phyloP scores from a whole-genome alignment of 179 eudicot species.

The Camellia oleifera region DNA sequence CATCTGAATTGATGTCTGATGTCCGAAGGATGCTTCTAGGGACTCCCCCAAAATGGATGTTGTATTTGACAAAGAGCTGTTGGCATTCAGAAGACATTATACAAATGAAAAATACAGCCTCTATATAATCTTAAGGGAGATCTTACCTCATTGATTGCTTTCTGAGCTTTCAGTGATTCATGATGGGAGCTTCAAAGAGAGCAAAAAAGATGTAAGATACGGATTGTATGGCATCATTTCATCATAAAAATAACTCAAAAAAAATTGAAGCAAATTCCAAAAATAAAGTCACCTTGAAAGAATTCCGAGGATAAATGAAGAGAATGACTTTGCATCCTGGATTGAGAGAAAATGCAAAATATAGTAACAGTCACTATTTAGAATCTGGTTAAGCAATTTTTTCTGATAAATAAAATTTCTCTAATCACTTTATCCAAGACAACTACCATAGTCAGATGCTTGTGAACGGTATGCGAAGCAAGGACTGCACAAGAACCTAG shows the following conservation, averaged over 20 bases:
- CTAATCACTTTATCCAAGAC: slow-evolving; percentile 15
- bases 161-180: slow-evolving; percentile 93
- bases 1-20: slow-evolving; percentile 50
- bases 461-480: slow-evolving; percentile 77
- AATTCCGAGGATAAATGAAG: slow-evolving; percentile 76
- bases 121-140: neutral
- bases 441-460: slow-evolving; percentile 78
- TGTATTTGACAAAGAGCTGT: slow-evolving; percentile 97
- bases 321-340: slow-evolving; percentile 79
- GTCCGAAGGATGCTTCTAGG: slow-evolving; percentile 66
- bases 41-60: slow-evolving; percentile 80
- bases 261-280: neutral
- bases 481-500: slow-evolving; percentile 96
- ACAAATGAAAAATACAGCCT: neutral
- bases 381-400: neutral
- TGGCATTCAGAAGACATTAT: slow-evolving; percentile 22
- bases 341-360: slow-evolving; percentile 21
- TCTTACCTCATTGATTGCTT: slow-evolving; percentile 92
- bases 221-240: neutral
- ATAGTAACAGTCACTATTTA: slow-evolving; percentile 11
- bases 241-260: neutral
- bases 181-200: slow-evolving; percentile 75
- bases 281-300: slow-evolving; percentile 35
- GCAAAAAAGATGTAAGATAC: neutral
- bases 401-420: neutral